Conservation (phyloP, 2,329 filamentous ascomycete species). For the Aspergillus tanneri region DNA sequence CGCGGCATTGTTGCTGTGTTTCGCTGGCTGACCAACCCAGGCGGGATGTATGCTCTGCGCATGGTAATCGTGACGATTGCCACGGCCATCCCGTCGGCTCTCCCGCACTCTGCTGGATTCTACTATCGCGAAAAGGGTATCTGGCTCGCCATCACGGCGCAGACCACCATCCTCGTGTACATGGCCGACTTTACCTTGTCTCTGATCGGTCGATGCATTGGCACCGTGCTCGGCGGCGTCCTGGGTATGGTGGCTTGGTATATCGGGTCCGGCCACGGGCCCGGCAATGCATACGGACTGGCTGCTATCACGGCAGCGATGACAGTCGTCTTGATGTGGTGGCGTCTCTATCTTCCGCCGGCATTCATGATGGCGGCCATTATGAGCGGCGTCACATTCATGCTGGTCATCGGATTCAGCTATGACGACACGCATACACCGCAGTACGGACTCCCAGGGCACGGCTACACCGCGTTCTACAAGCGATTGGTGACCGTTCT, state of each 20-base stretch:
- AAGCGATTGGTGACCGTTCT: slow-evolving; percentile 46
- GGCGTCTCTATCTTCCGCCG: slow-evolving; percentile 34
- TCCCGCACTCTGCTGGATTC: slow-evolving; percentile 49
- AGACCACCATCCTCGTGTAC: slow-evolving; percentile 51
- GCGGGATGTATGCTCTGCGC: slow-evolving; percentile 50
- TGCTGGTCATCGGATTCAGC: slow-evolving; percentile 50
- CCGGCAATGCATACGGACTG: slow-evolving; percentile 53
- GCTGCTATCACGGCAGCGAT: slow-evolving; percentile 42
- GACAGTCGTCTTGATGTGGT: slow-evolving; percentile 35
- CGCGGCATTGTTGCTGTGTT: slow-evolving; percentile 32
- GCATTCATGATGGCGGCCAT: slow-evolving; percentile 35
- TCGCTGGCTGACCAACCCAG: slow-evolving; percentile 44
- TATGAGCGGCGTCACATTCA: slow-evolving; percentile 46
- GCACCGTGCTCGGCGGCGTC: slow-evolving; percentile 51
- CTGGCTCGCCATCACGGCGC: slow-evolving; percentile 54
- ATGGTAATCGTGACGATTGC: slow-evolving; percentile 51
- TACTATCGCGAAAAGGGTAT: slow-evolving; percentile 54
- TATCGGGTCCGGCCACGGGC: slow-evolving; percentile 50
- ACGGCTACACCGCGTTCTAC: slow-evolving; percentile 52
- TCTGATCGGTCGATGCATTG: slow-evolving; percentile 42
- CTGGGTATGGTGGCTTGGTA: slow-evolving; percentile 54
- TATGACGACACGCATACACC: slow-evolving; percentile 48
- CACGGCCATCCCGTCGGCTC: slow-evolving; percentile 42
- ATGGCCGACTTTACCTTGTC: slow-evolving; percentile 54
- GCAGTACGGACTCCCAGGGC: slow-evolving; percentile 48